phyloP scores from a whole-genome alignment of 148 eudicot genomes.

The Persicaria maculosa region DNA sequence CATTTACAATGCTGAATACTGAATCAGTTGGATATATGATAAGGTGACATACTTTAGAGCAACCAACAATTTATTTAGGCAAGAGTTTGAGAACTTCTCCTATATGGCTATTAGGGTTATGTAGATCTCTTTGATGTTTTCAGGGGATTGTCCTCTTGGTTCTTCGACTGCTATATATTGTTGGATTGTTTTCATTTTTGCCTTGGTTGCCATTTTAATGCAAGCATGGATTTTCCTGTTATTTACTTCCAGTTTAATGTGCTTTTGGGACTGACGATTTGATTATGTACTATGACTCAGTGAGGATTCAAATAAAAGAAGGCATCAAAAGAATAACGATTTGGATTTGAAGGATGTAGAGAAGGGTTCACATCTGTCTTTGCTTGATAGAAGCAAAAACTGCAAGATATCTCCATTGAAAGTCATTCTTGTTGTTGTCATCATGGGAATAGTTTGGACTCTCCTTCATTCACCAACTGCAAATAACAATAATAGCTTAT shows the following conservation, averaged over 20 bases:
- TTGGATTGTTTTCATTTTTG: neutral
- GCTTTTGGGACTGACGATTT: conserved; percentile 5
- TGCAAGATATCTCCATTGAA: conserved; percentile 52
- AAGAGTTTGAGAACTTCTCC: neutral
- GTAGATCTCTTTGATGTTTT: neutral
- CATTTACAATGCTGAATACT: neutral
- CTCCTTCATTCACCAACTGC: conserved; percentile 60
- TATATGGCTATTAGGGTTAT: neutral
- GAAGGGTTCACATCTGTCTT: conserved; percentile 39
- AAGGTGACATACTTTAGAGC: neutral
- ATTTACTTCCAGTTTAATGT: neutral
- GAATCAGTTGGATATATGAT: neutral
- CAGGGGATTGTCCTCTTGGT: neutral
- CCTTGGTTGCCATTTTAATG: neutral
- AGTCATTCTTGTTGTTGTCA: conserved; percentile 43
- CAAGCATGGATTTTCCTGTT: conserved; percentile 5
- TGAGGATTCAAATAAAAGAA: conserved; percentile 72
- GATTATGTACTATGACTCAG: conserved; percentile 29
- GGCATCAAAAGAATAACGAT: conserved; percentile 49
- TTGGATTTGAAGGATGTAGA: conserved; percentile 52
- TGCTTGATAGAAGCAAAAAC: conserved; percentile 43
- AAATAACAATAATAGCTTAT: conserved; percentile 39
- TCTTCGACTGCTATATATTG: neutral
- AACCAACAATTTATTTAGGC: neutral
- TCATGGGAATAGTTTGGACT: conserved; percentile 50